Conservation (phyloP, 2,329 filamentous ascomycete genomes). For the Fusarium graminum region DNA sequence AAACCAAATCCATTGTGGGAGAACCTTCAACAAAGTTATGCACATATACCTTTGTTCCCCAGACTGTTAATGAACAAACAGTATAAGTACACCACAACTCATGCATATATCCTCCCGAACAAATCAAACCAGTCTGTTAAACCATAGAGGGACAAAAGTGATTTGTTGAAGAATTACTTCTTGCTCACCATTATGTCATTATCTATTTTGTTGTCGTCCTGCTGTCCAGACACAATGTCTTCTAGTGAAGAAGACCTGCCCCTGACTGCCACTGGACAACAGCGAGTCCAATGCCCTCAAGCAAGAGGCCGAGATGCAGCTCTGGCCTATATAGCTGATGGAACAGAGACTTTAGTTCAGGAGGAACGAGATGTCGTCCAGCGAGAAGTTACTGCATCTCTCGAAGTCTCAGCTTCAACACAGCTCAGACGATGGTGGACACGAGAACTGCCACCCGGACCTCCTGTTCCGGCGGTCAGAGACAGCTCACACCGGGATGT, state of each 20-base stretch:
- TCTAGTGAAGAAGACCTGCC: not conserved
- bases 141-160: not conserved
- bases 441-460: not conserved
- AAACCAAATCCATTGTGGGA: not conserved
- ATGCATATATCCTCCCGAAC: not conserved
- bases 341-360: not conserved
- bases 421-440: not conserved
- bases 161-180: not conserved
- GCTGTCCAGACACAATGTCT: not conserved
- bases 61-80: conserved; percentile 1
- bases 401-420: not conserved
- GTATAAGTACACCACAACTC: not conserved
- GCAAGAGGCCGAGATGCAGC: conserved; percentile 8
- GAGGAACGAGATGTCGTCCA: conserved; percentile 10
- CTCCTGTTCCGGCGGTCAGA: not conserved
- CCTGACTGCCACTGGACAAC: conserved; percentile 2
- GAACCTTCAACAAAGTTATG: not conserved
- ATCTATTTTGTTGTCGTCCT: not conserved
- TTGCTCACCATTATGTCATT: not conserved
- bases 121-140: not conserved
- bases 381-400: not conserved
- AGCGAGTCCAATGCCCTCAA: conserved; percentile 5
- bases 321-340: not conserved
- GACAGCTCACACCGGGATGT: not conserved
- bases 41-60: conserved; percentile 8